Evolutionary conservation across 352 stramenopile species (phyloP).

Genomic region (Globisporangium orthogonon): DNA sequence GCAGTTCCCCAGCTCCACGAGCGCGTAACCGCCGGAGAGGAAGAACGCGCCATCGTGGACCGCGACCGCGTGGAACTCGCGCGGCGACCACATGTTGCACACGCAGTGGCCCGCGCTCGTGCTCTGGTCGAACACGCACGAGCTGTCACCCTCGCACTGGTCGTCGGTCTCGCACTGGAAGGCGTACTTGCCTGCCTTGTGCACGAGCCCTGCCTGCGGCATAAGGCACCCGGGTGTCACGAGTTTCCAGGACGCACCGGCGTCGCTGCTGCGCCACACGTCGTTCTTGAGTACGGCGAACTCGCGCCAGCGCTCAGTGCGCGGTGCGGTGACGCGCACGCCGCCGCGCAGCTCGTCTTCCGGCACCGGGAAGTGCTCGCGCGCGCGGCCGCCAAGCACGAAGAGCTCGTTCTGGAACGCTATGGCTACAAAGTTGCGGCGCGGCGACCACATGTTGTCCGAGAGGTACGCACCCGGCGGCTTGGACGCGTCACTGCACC

Average conservation of each 20-base stretch:
- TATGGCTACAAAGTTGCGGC: slow-evolving; percentile 56
- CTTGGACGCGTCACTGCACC: slow-evolving; percentile 52
- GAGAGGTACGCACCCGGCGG: slow-evolving; percentile 59
- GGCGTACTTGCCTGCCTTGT: slow-evolving; percentile 34
- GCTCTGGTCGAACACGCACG: slow-evolving; percentile 38
- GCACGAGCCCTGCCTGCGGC: slow-evolving; percentile 40
- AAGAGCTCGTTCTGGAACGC: slow-evolving; percentile 55
- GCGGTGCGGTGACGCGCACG: slow-evolving; percentile 18
- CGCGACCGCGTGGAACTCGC: slow-evolving; percentile 59
- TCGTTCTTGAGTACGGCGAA: slow-evolving; percentile 73
- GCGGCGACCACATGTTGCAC: slow-evolving; percentile 74
- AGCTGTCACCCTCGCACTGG: slow-evolving; percentile 58
- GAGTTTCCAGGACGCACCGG: slow-evolving; percentile 62
- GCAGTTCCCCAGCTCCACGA: slow-evolving; percentile 58
- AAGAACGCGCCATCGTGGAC: slow-evolving; percentile 38
- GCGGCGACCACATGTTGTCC: slow-evolving; percentile 74
- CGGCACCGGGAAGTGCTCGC: slow-evolving; percentile 52
- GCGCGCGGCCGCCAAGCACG: slow-evolving; percentile 53
- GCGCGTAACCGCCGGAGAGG: slow-evolving; percentile 56
- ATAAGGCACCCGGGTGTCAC: slow-evolving; percentile 59
- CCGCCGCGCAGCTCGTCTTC: slow-evolving; percentile 44
- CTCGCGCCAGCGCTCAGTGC: slow-evolving; percentile 52
- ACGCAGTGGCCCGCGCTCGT: slow-evolving; percentile 45
- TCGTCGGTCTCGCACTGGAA: slow-evolving; percentile 62
- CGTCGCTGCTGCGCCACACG: slow-evolving; percentile 68